Evolutionary conservation across 495 filamentous ascomycete species (phyloP).

Genomic region (Aspergillus sclerotioniger): DNA sequence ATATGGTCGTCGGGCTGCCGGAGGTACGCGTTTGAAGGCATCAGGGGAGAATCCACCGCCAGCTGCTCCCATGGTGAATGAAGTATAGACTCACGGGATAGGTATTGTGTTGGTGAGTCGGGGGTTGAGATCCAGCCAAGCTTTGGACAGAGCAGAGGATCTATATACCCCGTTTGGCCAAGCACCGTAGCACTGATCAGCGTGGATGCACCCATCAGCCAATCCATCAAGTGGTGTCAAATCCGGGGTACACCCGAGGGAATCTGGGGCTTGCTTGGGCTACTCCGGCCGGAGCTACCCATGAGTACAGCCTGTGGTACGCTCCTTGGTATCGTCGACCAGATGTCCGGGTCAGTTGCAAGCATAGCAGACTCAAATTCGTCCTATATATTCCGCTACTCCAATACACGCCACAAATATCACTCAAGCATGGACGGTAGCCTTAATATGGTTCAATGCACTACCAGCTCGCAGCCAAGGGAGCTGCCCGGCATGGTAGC

Average conservation of each 20-base stretch:
- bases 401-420: background rate
- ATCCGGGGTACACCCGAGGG: constrained; percentile 34
- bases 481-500: constrained; percentile 22
- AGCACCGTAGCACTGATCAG: too few relatives aligned
- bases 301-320: too few relatives aligned
- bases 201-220: too few relatives aligned
- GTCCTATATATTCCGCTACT: background rate
- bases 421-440: constrained; percentile 40
- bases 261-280: background rate
- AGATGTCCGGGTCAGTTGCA: too few relatives aligned
- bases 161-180: too few relatives aligned
- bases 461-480: constrained; percentile 24
- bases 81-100: too few relatives aligned
- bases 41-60: constrained; percentile 14
- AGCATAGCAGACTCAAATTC: background rate
- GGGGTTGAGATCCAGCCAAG: too few relatives aligned
- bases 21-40: constrained; percentile 16
- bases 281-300: background rate
- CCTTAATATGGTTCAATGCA: constrained; percentile 27
- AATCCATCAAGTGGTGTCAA: too few relatives aligned
- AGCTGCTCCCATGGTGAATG: constrained; percentile 10
- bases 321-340: too few relatives aligned
- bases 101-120: too few relatives aligned
- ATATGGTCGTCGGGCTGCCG: constrained; percentile 13
- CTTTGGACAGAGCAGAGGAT: too few relatives aligned